A percentile compares a stretch with the other conserved stretches of the same genome.
Evolutionary conservation across 1,284 basidiomycete genomes (phyloP).

Genomic region (Ceratobasidium sp.): DNA sequence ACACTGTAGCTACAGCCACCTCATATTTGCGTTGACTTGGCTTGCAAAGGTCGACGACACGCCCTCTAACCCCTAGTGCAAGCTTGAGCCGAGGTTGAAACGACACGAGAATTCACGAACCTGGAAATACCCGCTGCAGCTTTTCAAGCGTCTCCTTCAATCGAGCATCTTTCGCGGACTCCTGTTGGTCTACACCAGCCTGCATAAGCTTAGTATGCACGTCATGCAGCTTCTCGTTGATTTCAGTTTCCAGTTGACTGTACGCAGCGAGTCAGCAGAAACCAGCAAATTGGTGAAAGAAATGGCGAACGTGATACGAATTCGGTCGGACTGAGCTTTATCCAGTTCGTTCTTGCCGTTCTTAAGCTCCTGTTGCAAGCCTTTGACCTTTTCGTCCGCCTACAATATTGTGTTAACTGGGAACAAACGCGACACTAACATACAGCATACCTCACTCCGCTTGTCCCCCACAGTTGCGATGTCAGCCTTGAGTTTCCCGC

Average conservation of each 20-base stretch:
- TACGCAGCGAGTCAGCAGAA: background rate
- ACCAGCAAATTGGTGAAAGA: background rate
- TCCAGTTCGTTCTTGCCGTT: conserved; percentile 76
- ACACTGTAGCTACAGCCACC: conserved; percentile 90
- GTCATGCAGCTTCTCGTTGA: conserved; percentile 89
- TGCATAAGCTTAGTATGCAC: conserved; percentile 87
- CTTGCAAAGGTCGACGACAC: conserved; percentile 92
- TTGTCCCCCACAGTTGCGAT: conserved; percentile 62
- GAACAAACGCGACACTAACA: conserved; percentile 2
- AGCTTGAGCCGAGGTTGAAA: background rate
- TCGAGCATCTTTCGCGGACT: conserved; percentile 84
- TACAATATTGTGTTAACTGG: conserved; percentile 52
- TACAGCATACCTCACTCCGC: conserved; percentile 66
- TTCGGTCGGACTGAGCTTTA: conserved; percentile 78
- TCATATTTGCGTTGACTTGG: conserved; percentile 94
- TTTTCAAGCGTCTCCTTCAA: conserved; percentile 87
- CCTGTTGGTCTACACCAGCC: conserved; percentile 85
- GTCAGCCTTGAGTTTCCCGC: conserved; percentile 71
- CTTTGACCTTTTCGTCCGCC: conserved; percentile 69
- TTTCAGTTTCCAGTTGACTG: conserved; percentile 87
- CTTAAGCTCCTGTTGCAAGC: conserved; percentile 66
- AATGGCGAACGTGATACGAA: conserved; percentile 69
- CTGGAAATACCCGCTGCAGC: conserved; percentile 89
- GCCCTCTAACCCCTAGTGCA: conserved; percentile 80
- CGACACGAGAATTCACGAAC: conserved; percentile 55